Percentiles rank a stretch among this genome's conserved stretches.
These are phyloP conservation scores for Solanum phureja DNA, from an alignment of 257 asterid species.

Conservation along the genomic window DNA sequence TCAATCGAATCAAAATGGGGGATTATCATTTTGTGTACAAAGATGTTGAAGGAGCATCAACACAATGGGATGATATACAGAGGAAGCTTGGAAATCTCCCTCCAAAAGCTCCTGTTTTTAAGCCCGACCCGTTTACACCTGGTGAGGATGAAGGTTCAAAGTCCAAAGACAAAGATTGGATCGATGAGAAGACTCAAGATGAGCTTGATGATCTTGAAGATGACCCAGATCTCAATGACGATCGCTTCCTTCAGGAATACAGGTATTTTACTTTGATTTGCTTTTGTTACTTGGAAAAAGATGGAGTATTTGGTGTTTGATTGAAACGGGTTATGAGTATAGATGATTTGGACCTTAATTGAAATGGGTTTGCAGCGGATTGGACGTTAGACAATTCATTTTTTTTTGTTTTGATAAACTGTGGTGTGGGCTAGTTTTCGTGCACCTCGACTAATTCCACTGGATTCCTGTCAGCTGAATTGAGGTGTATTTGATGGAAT, in stretches of 20 bases:
- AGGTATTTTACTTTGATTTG: constrained; percentile 25
- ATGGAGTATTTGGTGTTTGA: not conserved
- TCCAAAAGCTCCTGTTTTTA: constrained; percentile 55
- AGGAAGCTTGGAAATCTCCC: constrained; percentile 83
- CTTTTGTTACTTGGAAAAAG: not conserved
- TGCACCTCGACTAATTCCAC: not conserved
- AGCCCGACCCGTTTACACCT: constrained; percentile 62
- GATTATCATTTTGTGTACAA: constrained; percentile 90
- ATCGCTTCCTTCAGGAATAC: constrained; percentile 80
- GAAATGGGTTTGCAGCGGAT: not conserved
- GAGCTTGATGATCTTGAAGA: constrained; percentile 94
- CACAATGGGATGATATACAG: constrained; percentile 96
- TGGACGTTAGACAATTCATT: not conserved
- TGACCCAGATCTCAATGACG: constrained; percentile 62
- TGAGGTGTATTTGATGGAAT: not conserved
- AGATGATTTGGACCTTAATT: not conserved
- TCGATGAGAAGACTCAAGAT: constrained; percentile 59
- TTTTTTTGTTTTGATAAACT: not conserved
- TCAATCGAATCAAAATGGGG: constrained; percentile 33
- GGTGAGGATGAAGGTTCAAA: constrained; percentile 57
- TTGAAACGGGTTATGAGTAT: not conserved
- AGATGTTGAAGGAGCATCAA: constrained; percentile 85
- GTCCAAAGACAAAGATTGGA: constrained; percentile 68
- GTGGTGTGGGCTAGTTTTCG: not conserved
- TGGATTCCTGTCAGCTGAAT: not conserved